Evolutionary conservation across 208 protist species (phyloP).

Genomic region (Leishmania braziliensis): DNA sequence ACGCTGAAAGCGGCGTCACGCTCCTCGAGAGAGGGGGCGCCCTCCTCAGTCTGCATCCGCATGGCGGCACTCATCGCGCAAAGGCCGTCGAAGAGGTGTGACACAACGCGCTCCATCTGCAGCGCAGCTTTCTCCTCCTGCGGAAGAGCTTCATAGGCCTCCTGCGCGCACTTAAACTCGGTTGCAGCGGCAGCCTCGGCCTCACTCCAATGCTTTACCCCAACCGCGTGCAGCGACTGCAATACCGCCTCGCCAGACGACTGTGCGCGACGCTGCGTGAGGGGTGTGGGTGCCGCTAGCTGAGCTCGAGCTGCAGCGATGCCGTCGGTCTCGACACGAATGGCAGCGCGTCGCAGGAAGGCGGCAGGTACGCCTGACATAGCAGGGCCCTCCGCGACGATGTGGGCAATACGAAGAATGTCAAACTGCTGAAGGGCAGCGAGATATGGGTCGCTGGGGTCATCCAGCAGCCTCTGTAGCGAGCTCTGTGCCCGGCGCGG

Average conservation of each 20-base stretch:
- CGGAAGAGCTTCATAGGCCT: slow-evolving; percentile 31
- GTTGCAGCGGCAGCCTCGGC: slow-evolving; percentile 15
- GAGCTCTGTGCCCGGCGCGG: slow-evolving; percentile 40
- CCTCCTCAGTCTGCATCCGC: slow-evolving; percentile 44
- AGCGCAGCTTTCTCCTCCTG: slow-evolving; percentile 29
- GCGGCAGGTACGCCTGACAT: slow-evolving; percentile 11
- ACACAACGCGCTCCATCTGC: slow-evolving; percentile 21
- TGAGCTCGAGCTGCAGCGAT: slow-evolving; percentile 8
- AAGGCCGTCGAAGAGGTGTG: slow-evolving; percentile 62
- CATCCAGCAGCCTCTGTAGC: slow-evolving; percentile 50
- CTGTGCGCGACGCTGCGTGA: slow-evolving; percentile 4
- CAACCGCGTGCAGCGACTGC: slow-evolving; percentile 43
- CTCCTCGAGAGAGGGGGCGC: slow-evolving; percentile 23
- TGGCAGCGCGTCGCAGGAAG: slow-evolving; percentile 26
- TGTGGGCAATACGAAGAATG: slow-evolving; percentile 45
- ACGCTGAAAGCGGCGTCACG: slow-evolving; percentile 44
- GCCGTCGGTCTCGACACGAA: slow-evolving; percentile 19
- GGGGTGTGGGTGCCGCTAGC: slow-evolving; percentile 26
- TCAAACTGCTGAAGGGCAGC: slow-evolving; percentile 50
- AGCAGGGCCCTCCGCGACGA: slow-evolving; percentile 28
- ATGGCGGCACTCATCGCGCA: slow-evolving; percentile 59
- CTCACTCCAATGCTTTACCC: slow-evolving; percentile 21
- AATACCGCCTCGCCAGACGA: slow-evolving; percentile 40
- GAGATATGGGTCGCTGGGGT: slow-evolving; percentile 59
- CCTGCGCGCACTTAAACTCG: slow-evolving; percentile 19